Conservation (phyloP, 2,329 filamentous ascomycete species). For the Ophiostoma tasmaniense region DNA sequence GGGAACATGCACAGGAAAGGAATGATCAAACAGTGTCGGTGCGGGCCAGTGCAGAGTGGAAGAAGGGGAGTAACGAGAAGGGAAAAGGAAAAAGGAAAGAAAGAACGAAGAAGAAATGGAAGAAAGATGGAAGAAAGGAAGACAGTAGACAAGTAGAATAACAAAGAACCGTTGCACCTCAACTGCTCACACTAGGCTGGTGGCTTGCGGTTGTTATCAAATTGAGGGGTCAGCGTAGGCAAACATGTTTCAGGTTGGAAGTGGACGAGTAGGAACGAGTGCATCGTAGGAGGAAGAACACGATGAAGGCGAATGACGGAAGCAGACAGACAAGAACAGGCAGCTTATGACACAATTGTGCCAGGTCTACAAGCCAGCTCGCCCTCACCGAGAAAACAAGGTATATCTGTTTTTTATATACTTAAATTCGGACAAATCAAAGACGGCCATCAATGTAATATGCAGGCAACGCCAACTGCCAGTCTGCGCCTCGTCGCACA, state of each 20-base stretch:
- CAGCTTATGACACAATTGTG: not conserved
- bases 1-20: not conserved
- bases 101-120: not conserved
- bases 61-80: not conserved
- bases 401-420: not conserved
- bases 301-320: not conserved
- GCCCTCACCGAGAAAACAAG: not conserved
- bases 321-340: not conserved
- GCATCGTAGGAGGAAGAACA: not conserved
- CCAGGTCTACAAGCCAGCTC: not conserved
- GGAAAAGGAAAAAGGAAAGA: not conserved
- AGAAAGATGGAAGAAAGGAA: not conserved
- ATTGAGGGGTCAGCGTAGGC: not conserved
- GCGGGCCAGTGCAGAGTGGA: not conserved
- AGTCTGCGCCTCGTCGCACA: not conserved
- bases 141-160: not conserved
- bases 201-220: not conserved
- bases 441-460: not conserved
- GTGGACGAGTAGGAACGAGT: not conserved
- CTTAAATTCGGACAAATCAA: too few relatives aligned
- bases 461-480: not conserved
- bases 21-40: not conserved
- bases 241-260: not conserved
- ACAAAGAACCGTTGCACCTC: not conserved
- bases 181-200: not conserved